phyloP scores from a whole-genome alignment of 2,329 filamentous ascomycete species.

The Cordyceps militaris region DNA sequence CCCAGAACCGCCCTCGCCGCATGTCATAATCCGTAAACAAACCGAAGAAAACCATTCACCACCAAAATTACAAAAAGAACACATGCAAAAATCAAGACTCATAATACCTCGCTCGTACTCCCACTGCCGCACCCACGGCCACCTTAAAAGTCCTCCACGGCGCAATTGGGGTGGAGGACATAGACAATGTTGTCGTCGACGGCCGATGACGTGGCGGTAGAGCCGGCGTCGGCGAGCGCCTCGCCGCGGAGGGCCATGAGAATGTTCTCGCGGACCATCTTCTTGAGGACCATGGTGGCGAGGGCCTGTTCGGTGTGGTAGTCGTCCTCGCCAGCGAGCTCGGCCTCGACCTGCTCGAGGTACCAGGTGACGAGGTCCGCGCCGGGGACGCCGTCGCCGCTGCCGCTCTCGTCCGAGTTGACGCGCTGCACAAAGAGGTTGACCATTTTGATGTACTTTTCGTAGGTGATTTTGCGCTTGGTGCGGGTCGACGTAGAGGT shows the following conservation, averaged over 20 bases:
- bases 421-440: constrained; percentile 78
- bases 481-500: constrained; percentile 35
- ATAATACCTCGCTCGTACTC: constrained; percentile 12
- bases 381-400: constrained; percentile 76
- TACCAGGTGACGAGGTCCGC: constrained; percentile 84
- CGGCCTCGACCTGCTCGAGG: constrained; percentile 80
- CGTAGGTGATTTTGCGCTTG: constrained; percentile 88
- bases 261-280: constrained; percentile 89
- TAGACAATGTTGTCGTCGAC: constrained; percentile 53
- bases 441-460: constrained; percentile 88
- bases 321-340: constrained; percentile 74
- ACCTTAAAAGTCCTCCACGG: constrained; percentile 56
- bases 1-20: neutral
- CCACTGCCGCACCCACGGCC: too few relatives aligned
- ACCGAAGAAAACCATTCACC: neutral
- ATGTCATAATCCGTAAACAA: neutral
- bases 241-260: constrained; percentile 70
- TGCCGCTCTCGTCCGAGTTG: constrained; percentile 69
- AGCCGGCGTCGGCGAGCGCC: constrained; percentile 42
- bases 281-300: constrained; percentile 79
- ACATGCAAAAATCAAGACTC: neutral
- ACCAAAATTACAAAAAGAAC: neutral
- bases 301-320: constrained; percentile 67
- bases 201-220: constrained; percentile 35
- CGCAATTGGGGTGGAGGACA: constrained; percentile 90